Evolutionary conservation across 2,329 filamentous ascomycete genomes (phyloP), one percentile per base, ranked within the genome.

Genomic region (Thermoascus crustaceus): DNA sequence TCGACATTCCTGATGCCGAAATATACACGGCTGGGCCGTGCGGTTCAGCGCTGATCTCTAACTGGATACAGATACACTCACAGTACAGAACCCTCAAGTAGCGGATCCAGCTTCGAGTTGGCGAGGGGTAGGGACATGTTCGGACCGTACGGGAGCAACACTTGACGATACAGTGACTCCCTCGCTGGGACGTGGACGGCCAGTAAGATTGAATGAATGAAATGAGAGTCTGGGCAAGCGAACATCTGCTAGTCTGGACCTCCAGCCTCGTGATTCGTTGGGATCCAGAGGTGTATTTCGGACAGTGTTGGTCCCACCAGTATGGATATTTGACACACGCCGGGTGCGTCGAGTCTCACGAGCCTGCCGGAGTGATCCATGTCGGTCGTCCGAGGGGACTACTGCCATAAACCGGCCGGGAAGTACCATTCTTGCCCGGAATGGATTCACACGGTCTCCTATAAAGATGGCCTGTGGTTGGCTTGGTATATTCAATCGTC

Each of bases 391-490:
- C 18, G 46, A 37, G 11, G 54, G 45, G n/a, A 48, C 44, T 19
- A 52, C 43, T 30, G 49, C 50, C 37, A 58, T 49, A 31, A 61
- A 51, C 18, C 60, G 55, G 6, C 57, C 53, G n/a, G 64, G 53
- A 4, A 64, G 49, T 32, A 57, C 40, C 41, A 63, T 55, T 3
- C 55, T 55, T 9, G 55, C 33, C 22, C 57, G 48, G 29, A 60
- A 56, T 11, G 50, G 48, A 38, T 50, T 55, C 13, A 44, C 40
- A 32, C 56, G 52, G 34, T 50, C 48, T 35, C 53, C 55, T 30
- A 58, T 48, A 37, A 58, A 60, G 11, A 53, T 57, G 41, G 53
- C 53, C 32, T 57, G 57, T 18, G 59, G 57, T 32, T 50, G 54
- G 43, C 48, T 54, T 18, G 45, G 52, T 36, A 42, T 35, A 41